Evolutionary conservation across 2,329 filamentous ascomycete genomes (phyloP).

Genomic region (Aureobasidium sp.): DNA sequence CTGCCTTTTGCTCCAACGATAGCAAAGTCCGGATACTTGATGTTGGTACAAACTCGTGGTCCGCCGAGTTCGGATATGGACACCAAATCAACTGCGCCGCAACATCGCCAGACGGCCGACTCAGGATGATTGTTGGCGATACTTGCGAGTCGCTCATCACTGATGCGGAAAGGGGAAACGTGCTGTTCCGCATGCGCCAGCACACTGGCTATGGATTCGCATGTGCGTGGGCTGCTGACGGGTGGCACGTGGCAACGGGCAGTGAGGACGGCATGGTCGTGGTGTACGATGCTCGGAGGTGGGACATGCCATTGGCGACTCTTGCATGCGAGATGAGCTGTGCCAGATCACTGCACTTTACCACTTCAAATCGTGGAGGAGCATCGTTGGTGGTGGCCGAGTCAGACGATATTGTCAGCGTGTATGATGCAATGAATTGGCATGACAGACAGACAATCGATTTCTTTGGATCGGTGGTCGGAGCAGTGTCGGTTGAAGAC

Average conservation of each 20-base stretch:
- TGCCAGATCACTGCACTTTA: constrained; percentile 64
- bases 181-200: constrained; percentile 46
- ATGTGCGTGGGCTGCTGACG: constrained; percentile 73
- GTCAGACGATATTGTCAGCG: constrained; percentile 64
- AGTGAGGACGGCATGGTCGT: constrained; percentile 68
- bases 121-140: constrained; percentile 69
- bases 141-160: constrained; percentile 58
- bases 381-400: constrained; percentile 65
- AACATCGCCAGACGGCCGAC: constrained; percentile 61
- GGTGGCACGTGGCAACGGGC: constrained; percentile 67
- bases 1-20: constrained; percentile 54
- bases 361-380: constrained; percentile 57
- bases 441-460: constrained; percentile 62
- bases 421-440: constrained; percentile 61
- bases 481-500: constrained; percentile 58
- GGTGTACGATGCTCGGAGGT: constrained; percentile 70
- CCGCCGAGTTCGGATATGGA: constrained; percentile 49
- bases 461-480: constrained; percentile 69
- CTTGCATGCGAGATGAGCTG: constrained; percentile 59
- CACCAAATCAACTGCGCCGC: constrained; percentile 67
- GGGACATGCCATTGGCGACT: constrained; percentile 49
- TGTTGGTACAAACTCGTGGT: constrained; percentile 51
- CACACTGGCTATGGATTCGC: constrained; percentile 71
- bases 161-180: constrained; percentile 58
- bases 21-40: constrained; percentile 49